Percentiles rank a stretch among this genome's conserved stretches.
Evolutionary conservation across 2,329 filamentous ascomycete genomes (phyloP).

Genomic region (Alternaria rosae): DNA sequence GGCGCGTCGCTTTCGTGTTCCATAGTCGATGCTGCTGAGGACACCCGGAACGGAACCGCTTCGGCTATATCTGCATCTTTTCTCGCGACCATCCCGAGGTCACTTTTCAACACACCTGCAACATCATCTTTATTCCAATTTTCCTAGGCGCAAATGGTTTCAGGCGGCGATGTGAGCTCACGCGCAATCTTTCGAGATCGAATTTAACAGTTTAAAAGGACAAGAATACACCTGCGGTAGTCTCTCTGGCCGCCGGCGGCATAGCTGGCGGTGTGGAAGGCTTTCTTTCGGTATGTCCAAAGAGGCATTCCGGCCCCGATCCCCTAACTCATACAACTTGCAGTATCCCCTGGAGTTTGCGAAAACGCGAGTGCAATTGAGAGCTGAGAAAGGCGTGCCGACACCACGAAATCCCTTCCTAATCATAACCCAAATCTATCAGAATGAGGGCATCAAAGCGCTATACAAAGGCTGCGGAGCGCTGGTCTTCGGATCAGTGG

Average conservation of each 20-base stretch:
- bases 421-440: constrained; percentile 63
- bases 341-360: constrained; percentile 72
- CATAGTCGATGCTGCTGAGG: background rate
- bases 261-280: constrained; percentile 51
- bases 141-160: constrained; percentile 36
- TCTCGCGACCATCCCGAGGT: constrained; percentile 2
- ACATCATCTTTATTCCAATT: constrained; percentile 16
- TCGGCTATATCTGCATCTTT: constrained; percentile 15
- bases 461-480: constrained; percentile 70
- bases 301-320: background rate
- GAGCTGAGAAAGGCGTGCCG: constrained; percentile 52
- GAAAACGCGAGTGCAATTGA: constrained; percentile 69
- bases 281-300: constrained; percentile 41
- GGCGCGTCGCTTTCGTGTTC: constrained; percentile 3
- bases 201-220: constrained; percentile 30
- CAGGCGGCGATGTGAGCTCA: constrained; percentile 35
- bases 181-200: background rate
- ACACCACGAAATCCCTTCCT: constrained; percentile 65
- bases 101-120: constrained; percentile 21
- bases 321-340: constrained; percentile 13
- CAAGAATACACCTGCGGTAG: constrained; percentile 47
- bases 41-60: constrained; percentile 7
- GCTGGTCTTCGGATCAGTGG: constrained; percentile 66
- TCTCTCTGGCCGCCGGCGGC: constrained; percentile 49
- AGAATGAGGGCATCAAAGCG: constrained; percentile 63